Base-by-base conservation (phyloP, 352 stramenopile genomes). In the Phytophthora aleatoria region DNA sequence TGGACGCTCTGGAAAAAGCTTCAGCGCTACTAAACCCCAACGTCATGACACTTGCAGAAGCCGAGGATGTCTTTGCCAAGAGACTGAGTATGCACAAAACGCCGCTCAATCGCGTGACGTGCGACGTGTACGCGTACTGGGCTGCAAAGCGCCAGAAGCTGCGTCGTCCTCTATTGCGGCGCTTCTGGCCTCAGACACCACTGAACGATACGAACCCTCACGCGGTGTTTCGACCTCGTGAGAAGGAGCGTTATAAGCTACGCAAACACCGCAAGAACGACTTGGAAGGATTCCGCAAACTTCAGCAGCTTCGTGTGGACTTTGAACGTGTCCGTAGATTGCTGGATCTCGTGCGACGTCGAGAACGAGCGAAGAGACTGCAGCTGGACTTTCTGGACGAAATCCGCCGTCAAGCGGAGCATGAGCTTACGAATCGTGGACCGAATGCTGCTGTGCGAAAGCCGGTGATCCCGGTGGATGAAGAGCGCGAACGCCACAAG, bases 131-230 rank as follows among this genome's bases (percentile, higher is more conserved):
- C 78, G 86, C 88, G 52, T 99, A 99, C 74, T 99, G 97, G 97
- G 85, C 97, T 6, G 66, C 88, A 24, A 99, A 99, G 74, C 92
- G 97, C 3, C 85, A 87, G 60, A 82, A 87, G 54, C 71, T 99
- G 24, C 92, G 93, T 61, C 93, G 97, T 33, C 96, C 97, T 43
- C 63, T 99, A 35, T 58, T 99, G 26, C 89, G 97, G 38, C 87
- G 95, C 20, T 99, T 95, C 69, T 99, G 97, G 96, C 97, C 97
- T 5, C 85, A 97, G 47, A 99, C 97, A 10, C 85, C 92, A 6
- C 74, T 94, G 1, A 98, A 98, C 53, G 97, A 99, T 77, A 98
- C 95, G n/a, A 99, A 99, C 77, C 97, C 97, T 30, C 96, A 99
- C 67, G 70, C 96, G 50, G 97, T 99, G n/a, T 99, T 99, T 74